Conservation (phyloP, 2,329 filamentous ascomycete genomes). For the Hymenoscyphus albidus region DNA sequence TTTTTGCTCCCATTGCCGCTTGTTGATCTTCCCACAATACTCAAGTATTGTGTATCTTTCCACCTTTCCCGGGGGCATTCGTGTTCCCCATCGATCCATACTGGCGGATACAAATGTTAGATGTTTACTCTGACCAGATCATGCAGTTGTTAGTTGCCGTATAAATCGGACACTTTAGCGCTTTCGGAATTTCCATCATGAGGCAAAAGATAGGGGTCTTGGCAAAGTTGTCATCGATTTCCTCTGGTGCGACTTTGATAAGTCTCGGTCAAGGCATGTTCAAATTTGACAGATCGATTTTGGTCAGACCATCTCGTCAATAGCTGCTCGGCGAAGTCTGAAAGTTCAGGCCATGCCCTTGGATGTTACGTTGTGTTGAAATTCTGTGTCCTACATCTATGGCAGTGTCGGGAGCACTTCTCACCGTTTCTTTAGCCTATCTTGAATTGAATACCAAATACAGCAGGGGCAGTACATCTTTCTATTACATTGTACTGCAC, state of each 20-base stretch:
- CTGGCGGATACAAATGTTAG: not conserved
- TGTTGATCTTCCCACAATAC: not conserved
- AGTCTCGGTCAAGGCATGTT: not conserved
- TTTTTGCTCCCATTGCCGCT: not conserved
- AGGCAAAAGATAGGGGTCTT: not conserved
- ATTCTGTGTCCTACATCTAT: not conserved
- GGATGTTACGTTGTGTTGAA: slow-evolving; percentile 3
- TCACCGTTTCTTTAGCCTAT: not conserved
- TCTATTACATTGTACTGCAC: not conserved
- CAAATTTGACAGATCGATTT: not conserved
- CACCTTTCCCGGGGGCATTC: not conserved
- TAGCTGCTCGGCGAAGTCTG: not conserved
- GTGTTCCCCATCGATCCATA: not conserved
- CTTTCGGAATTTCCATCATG: not conserved
- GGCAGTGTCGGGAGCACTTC: not conserved
- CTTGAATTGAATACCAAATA: not conserved
- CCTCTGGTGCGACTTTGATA: not conserved
- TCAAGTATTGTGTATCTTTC: not conserved
- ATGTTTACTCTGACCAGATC: not conserved
- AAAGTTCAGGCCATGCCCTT: not conserved
- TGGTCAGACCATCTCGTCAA: not conserved
- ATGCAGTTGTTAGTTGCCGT: not conserved
- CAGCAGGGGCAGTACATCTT: not conserved
- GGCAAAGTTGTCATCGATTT: not conserved
- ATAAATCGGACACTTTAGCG: not conserved